Base-by-base conservation (phyloP, 768 basidiomycete species). In the Amylocystis lapponica region DNA sequence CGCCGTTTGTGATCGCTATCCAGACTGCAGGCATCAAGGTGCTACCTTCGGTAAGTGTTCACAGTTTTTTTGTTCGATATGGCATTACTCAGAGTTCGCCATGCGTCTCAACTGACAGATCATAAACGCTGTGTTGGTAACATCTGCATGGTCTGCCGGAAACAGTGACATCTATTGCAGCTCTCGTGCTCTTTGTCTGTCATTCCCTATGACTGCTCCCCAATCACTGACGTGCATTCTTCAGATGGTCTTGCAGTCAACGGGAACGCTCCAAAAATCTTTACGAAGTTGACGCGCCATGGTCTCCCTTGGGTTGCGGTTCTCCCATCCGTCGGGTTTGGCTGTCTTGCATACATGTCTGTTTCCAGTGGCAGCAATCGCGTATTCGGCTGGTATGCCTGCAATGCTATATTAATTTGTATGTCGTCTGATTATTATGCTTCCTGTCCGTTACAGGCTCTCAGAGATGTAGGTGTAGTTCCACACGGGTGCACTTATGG, bases 1-100 rank as follows among this genome's bases (percentile, higher is more conserved):
- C 71, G 41, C 70, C 78, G 2, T 79, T 76, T 55, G 78, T 79
- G 48, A 76, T 79, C 37, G 79, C 76, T 16, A 70, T 70, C 48
- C 58, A 59, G 14, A 43, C 51, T 21, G 74, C 79, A 8, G 80
- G 78, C 5, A 79, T 81, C 62, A 74, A 67, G 32, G 68, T 62
- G 14, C 59, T 79, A 0, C 77, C 79, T 7, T 66, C 66, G 26
- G 71, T 67, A 45, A 20, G 65, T 46, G 14, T 3, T 22, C 20
- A 33, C 6, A 33, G 19, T 33, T 9, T n/a, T 33, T 19, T 7
- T 33, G n/a, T n/a, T n/a, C n/a, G 32, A n/a, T 5, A 33, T n/a
- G 14, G n/a, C 32, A n/a, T 7, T 33, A n/a, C 32, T 33, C n/a
- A 33, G 19, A n/a, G 7, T n/a, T 33, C n/a, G n/a, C n/a, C n/a